Conservation (phyloP, 192 early-diverging fungal species). For the Pilobolus umbonatus region DNA sequence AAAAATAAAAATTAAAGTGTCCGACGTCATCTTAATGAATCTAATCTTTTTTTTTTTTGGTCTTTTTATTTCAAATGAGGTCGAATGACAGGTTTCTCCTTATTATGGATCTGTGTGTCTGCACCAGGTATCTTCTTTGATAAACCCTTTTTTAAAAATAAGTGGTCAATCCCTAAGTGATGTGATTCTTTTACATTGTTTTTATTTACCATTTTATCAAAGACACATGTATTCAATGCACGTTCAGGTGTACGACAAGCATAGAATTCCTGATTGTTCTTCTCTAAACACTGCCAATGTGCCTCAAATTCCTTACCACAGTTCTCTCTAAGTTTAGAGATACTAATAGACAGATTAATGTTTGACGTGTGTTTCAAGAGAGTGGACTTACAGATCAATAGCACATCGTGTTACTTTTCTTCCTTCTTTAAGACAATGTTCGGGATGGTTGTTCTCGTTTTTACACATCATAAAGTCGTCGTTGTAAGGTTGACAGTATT, state of each 20-base stretch:
- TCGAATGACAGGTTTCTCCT: conserved; percentile 28
- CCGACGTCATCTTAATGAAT: background rate
- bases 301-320: conserved; percentile 81
- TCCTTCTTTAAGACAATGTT: conserved; percentile 90
- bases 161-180: background rate
- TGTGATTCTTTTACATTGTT: no score
- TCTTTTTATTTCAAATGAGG: conserved; percentile 16
- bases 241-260: conserved; percentile 75
- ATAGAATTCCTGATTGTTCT: conserved; percentile 84
- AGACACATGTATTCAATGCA: conserved; percentile 84
- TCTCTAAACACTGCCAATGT: conserved; percentile 92
- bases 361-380: background rate
- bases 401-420: conserved; percentile 95
- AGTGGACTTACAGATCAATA: conserved; percentile 65
- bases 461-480: conserved; percentile 99
- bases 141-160: conserved; percentile 36
- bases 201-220: conserved; percentile 73
- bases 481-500: conserved; percentile 86
- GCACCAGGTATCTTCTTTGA: conserved; percentile 68
- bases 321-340: conserved; percentile 83
- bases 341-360: conserved; percentile 39
- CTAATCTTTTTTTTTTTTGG: no score
- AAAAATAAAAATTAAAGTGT: background rate
- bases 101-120: conserved; percentile 27
- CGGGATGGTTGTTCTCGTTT: conserved; percentile 82